These are phyloP conservation scores for Microthyrium microscopicum DNA, from an alignment of 2,329 filamentous ascomycete species.

Conservation along the genomic window DNA sequence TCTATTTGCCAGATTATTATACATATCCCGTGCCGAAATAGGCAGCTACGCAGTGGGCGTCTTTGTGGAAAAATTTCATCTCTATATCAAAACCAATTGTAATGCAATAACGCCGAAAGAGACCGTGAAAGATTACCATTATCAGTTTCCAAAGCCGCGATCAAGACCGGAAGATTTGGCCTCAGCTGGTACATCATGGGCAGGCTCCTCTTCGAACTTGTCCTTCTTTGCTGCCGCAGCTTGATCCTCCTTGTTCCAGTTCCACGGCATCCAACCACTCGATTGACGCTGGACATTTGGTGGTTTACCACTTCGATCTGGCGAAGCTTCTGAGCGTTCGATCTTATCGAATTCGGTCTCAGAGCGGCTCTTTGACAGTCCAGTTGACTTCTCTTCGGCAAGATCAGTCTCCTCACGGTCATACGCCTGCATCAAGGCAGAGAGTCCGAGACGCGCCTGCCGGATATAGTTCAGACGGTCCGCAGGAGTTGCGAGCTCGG, in stretches of 20 bases:
- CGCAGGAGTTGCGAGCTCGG: conserved; percentile 40
- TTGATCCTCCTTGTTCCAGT: conserved; percentile 19
- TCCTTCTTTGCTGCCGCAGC: neutral
- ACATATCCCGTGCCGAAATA: no score
- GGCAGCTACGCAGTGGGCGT: no score
- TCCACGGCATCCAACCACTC: conserved; percentile 35
- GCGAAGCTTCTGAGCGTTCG: conserved; percentile 42
- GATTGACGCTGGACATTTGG: no score
- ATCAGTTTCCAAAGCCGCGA: no score
- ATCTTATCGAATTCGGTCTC: conserved; percentile 85
- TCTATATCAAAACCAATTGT: no score
- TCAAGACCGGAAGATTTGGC: neutral
- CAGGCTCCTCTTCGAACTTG: neutral
- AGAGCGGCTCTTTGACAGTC: conserved; percentile 62
- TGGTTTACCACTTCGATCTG: conserved; percentile 14
- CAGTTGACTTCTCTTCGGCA: conserved; percentile 26
- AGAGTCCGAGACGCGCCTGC: conserved; percentile 62
- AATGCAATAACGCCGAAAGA: no score
- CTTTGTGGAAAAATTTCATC: no score
- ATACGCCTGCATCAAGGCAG: conserved; percentile 57
- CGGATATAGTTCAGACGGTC: conserved; percentile 61
- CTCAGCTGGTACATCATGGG: neutral
- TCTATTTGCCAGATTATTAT: no score
- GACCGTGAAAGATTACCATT: no score
- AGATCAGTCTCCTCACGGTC: conserved; percentile 60